Conservation (phyloP, 208 protist species). For the Naegleria lovaniensis region DNA sequence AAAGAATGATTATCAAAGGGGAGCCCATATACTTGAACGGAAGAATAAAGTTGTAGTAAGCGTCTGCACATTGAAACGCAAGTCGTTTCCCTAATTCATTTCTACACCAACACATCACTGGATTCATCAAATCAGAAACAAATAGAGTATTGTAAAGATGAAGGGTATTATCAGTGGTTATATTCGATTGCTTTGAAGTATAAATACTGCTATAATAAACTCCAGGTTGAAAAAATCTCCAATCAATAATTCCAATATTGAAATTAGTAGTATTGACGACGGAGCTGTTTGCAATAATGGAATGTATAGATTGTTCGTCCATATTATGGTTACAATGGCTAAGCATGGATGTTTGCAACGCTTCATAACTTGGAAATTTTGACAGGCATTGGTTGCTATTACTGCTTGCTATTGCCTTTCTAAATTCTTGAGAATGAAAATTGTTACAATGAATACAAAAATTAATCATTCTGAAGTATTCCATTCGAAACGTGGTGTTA, state of each 20-base stretch:
- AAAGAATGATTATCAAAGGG: neutral
- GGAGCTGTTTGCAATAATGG: neutral
- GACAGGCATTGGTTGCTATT: neutral
- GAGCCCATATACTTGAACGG: neutral
- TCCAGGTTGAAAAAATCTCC: neutral
- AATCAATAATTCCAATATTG: neutral
- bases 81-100: neutral
- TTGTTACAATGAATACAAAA: neutral
- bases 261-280: neutral
- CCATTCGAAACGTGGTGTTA: neutral
- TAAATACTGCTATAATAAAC: neutral
- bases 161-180: neutral
- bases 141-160: neutral
- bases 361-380: neutral
- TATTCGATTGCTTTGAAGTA: neutral
- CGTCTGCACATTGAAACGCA: neutral
- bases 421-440: neutral
- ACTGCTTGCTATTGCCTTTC: neutral
- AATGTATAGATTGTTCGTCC: too few species aligned
- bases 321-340: neutral
- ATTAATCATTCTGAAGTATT: neutral
- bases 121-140: neutral
- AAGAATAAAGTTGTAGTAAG: neutral
- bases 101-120: neutral
- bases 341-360: neutral